A percentile compares a stretch with the other conserved stretches of the same genome.
phyloP scores from a whole-genome alignment of 352 stramenopile species.

The Pythium chondricola region DNA sequence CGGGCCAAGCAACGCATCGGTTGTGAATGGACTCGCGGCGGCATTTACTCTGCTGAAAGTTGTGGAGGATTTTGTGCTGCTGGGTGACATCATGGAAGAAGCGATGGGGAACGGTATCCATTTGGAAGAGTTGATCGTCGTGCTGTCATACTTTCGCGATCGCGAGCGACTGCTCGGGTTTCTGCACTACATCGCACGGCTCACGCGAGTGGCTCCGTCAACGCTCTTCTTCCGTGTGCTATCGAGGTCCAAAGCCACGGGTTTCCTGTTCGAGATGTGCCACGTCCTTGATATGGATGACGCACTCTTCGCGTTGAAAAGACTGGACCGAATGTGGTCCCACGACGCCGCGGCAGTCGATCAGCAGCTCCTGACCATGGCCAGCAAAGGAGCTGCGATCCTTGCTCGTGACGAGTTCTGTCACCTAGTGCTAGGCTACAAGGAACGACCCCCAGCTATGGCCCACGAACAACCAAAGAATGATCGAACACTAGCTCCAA shows the following conservation, averaged over 20 bases:
- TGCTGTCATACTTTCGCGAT: conserved; percentile 46
- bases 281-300: conserved; percentile 58
- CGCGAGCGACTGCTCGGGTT: conserved; percentile 28
- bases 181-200: conserved; percentile 34
- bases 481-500: conserved; percentile 3
- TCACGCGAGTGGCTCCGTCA: conserved; percentile 18
- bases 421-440: conserved; percentile 54
- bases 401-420: conserved; percentile 47
- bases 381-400: conserved; percentile 12
- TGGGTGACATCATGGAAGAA: conserved; percentile 38
- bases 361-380: conserved; percentile 8
- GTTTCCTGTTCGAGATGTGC: conserved; percentile 63
- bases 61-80: conserved; percentile 27
- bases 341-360: conserved; percentile 23
- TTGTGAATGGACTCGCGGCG: conserved; percentile 42
- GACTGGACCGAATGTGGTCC: conserved; percentile 52
- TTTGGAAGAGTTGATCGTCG: conserved; percentile 36
- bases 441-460: conserved; percentile 10
- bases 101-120: conserved; percentile 29
- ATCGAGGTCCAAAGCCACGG: conserved; percentile 36
- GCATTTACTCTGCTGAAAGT: conserved; percentile 27
- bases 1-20: neutral
- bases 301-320: conserved; percentile 47
- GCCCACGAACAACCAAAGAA: neutral
- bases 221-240: conserved; percentile 51